Percentiles rank a stretch among this genome's conserved stretches.
Conservation (phyloP, 345 rosid species). For the Sapria himalayana region DNA sequence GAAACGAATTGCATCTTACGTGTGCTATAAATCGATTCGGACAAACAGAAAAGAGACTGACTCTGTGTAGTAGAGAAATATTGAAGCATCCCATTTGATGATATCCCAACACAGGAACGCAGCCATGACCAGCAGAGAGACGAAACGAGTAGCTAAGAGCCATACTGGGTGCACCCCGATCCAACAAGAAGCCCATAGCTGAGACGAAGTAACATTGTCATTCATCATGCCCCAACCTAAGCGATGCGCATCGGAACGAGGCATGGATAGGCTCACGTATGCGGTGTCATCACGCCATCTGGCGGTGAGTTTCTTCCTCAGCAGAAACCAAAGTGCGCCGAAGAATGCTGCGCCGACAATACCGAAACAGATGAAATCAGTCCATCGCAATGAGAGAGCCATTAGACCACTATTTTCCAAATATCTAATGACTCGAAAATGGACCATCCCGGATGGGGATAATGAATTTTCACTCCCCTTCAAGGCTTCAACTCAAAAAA, state of each 20-base stretch:
- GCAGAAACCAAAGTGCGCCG: slow-evolving; percentile 36
- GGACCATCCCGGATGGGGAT: no score
- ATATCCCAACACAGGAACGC: slow-evolving; percentile 44
- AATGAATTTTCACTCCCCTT: no score
- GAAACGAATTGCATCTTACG: no score
- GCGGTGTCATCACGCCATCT: slow-evolving; percentile 11
- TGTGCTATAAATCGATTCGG: neutral
- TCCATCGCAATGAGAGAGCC: slow-evolving; percentile 48
- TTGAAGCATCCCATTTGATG: slow-evolving; percentile 23
- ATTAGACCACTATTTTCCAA: no score
- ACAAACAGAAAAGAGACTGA: slow-evolving; percentile 9
- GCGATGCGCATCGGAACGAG: slow-evolving; percentile 21
- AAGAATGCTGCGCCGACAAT: slow-evolving; percentile 33
- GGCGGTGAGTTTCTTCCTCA: slow-evolving; percentile 26
- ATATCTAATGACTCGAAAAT: no score
- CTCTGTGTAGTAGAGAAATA: slow-evolving; percentile 78
- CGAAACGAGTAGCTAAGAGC: slow-evolving; percentile 48
- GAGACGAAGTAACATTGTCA: slow-evolving; percentile 27
- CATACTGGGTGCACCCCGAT: slow-evolving; percentile 58
- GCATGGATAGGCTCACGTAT: slow-evolving; percentile 25
- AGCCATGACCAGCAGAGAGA: slow-evolving; percentile 37
- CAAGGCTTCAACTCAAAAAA: no score
- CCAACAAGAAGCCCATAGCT: slow-evolving; percentile 75
- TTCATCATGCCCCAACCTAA: no score
- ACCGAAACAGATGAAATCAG: slow-evolving; percentile 57